A percentile compares a stretch with the other conserved stretches of the same genome.
phyloP scores from a whole-genome alignment of 352 stramenopile species.

The Globisporangium irregulare region DNA sequence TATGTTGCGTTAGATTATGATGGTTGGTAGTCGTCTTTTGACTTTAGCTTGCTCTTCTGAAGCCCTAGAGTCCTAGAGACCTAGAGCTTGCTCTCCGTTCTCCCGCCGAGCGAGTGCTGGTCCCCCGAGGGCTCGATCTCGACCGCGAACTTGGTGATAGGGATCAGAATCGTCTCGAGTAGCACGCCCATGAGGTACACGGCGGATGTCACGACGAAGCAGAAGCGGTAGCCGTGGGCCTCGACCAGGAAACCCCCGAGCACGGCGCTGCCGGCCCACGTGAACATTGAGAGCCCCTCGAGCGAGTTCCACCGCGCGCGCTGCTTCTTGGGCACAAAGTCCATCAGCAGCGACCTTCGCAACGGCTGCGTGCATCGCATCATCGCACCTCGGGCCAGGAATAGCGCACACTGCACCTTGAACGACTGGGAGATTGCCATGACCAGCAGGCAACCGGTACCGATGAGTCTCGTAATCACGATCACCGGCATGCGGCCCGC shows the following conservation, averaged over 20 bases:
- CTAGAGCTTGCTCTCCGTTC: conserved; percentile 6
- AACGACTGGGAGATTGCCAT: conserved; percentile 40
- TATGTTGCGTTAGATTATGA: not conserved
- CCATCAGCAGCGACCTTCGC: conserved; percentile 69
- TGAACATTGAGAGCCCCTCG: conserved; percentile 58
- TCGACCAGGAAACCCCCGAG: conserved; percentile 64
- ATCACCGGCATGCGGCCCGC: conserved; percentile 57
- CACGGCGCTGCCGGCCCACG: conserved; percentile 62
- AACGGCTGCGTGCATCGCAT: conserved; percentile 66
- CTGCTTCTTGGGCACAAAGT: conserved; percentile 59
- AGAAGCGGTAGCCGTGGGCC: conserved; percentile 56
- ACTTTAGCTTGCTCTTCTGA: too few species aligned
- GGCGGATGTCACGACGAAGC: conserved; percentile 48
- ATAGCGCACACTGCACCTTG: conserved; percentile 39
- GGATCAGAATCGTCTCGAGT: conserved; percentile 55
- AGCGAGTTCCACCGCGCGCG: conserved; percentile 72
- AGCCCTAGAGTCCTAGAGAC: too few species aligned
- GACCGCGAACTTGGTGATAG: conserved; percentile 43
- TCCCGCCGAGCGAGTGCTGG: conserved; percentile 2
- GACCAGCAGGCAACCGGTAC: conserved; percentile 37
- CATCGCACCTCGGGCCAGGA: conserved; percentile 47
- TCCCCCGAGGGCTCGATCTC: conserved; percentile 8
- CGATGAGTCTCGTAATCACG: conserved; percentile 35
- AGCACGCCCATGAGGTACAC: conserved; percentile 45
- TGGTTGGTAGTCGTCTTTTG: too few species aligned